Evolutionary conservation across 2,329 filamentous ascomycete genomes (phyloP).

Genomic region (Cladobotryum mycophilum): DNA sequence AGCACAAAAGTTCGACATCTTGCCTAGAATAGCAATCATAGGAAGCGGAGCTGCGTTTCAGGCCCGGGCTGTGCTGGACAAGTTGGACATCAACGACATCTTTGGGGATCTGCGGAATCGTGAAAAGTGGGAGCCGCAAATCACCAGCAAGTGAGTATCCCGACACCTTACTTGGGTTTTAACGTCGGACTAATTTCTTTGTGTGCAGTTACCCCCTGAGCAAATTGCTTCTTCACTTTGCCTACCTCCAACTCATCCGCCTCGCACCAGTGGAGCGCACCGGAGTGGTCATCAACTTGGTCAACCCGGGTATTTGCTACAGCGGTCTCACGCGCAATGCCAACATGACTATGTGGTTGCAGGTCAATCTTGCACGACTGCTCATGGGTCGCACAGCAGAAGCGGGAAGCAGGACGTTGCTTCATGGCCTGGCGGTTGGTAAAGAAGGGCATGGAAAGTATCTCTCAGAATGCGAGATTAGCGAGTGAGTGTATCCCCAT

Average conservation of each 20-base stretch:
- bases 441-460: conserved; percentile 22
- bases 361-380: background rate
- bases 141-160: background rate
- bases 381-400: conserved; percentile 18
- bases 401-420: conserved; percentile 21
- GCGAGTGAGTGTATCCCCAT: conserved; percentile 18
- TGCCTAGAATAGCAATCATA: conserved; percentile 33
- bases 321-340: conserved; percentile 10
- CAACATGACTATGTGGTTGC: background rate
- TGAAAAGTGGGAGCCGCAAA: background rate
- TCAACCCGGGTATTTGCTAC: conserved; percentile 25
- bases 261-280: conserved; percentile 20
- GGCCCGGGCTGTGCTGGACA: background rate
- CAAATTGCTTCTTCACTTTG: conserved; percentile 22
- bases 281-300: conserved; percentile 24
- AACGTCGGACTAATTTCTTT: no score
- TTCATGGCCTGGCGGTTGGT: conserved; percentile 19
- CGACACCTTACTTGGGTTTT: no score
- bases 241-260: conserved; percentile 20
- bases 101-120: background rate
- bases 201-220: conserved; percentile 18
- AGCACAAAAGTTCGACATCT: conserved; percentile 25
- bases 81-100: background rate
- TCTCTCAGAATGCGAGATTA: conserved; percentile 20
- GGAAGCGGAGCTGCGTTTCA: background rate